Evolutionary conservation across 2,329 filamentous ascomycete species (phyloP).

Genomic region (Aspergillus ochraceus): DNA sequence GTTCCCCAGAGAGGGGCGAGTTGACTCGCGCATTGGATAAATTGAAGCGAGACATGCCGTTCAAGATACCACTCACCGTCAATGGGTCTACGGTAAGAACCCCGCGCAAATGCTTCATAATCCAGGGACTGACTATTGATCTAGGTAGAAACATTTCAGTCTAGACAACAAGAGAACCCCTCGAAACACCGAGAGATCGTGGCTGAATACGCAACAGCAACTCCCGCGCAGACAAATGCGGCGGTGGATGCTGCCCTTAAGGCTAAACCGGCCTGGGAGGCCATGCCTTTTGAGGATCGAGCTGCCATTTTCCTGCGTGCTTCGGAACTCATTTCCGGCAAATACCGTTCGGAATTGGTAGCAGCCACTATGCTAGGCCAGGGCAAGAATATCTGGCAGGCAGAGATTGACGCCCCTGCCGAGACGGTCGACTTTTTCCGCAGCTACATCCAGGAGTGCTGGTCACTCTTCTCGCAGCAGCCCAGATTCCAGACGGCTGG

Average conservation of each 20-base stretch:
- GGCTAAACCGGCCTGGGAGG: slow-evolving; percentile 84
- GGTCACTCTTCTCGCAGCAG: slow-evolving; percentile 84
- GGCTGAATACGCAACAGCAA: slow-evolving; percentile 51
- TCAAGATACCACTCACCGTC: slow-evolving; percentile 29
- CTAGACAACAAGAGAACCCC: slow-evolving; percentile 49
- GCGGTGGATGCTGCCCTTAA: slow-evolving; percentile 82
- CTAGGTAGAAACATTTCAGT: slow-evolving; percentile 19
- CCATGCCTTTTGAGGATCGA: slow-evolving; percentile 81
- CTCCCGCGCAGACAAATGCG: slow-evolving; percentile 69
- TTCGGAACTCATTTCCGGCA: slow-evolving; percentile 81
- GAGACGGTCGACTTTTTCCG: slow-evolving; percentile 89
- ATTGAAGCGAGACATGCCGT: slow-evolving; percentile 32
- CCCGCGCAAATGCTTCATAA: background rate
- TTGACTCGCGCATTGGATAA: slow-evolving; percentile 31
- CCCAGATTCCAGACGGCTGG: slow-evolving; percentile 71
- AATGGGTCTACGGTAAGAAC: slow-evolving; percentile 18
- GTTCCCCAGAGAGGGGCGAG: slow-evolving; percentile 34
- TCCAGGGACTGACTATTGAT: background rate
- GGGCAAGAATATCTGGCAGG: slow-evolving; percentile 97
- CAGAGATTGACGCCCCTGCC: slow-evolving; percentile 94
- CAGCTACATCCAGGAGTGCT: slow-evolving; percentile 86
- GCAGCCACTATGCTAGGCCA: slow-evolving; percentile 93
- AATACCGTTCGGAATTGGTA: slow-evolving; percentile 95
- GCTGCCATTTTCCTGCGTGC: slow-evolving; percentile 94
- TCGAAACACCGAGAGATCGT: slow-evolving; percentile 35